Percentiles rank a stretch among this genome's conserved stretches.
Evolutionary conservation across 192 early-diverging fungal genomes (phyloP).

Genomic region (Dimargaris cristalligena): DNA sequence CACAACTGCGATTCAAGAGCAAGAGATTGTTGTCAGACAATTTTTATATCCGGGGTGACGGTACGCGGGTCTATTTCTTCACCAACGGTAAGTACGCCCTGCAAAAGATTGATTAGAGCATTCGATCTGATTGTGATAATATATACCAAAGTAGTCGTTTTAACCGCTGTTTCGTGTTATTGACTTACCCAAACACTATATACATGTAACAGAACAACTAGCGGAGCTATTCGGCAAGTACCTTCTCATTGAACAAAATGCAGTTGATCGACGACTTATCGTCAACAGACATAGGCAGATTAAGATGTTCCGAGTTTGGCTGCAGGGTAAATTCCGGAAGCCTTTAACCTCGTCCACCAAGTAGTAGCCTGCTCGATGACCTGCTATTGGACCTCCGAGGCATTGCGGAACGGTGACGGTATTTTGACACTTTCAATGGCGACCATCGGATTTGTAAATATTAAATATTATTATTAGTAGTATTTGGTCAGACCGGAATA

Average conservation of each 20-base stretch:
- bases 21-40: conserved; percentile 51
- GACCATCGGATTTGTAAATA: no score
- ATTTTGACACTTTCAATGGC: no score
- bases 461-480: no score
- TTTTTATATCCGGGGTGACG: conserved; percentile 70
- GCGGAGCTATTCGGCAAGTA: conserved; percentile 30
- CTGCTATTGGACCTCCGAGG: no score
- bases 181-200: no score
- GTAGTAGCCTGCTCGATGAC: no score
- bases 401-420: no score
- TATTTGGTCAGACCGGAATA: no score
- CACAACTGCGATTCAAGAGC: conserved; percentile 65
- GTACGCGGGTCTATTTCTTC: conserved; percentile 66
- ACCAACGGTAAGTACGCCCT: conserved; percentile 36
- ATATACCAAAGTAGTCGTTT: no score
- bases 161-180: no score
- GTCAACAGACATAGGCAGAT: conserved; percentile 81
- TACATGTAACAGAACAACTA: conserved; percentile 27
- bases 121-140: no score
- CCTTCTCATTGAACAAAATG: conserved; percentile 76
- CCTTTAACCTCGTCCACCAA: conserved; percentile 30
- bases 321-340: conserved; percentile 93
- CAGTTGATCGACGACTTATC: conserved; percentile 76
- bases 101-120: no score
- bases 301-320: conserved; percentile 96